Percentiles rank a stretch among this genome's conserved stretches.
Evolutionary conservation across 139 green algal genomes (phyloP).

Genomic region (Chlorella sp.): DNA sequence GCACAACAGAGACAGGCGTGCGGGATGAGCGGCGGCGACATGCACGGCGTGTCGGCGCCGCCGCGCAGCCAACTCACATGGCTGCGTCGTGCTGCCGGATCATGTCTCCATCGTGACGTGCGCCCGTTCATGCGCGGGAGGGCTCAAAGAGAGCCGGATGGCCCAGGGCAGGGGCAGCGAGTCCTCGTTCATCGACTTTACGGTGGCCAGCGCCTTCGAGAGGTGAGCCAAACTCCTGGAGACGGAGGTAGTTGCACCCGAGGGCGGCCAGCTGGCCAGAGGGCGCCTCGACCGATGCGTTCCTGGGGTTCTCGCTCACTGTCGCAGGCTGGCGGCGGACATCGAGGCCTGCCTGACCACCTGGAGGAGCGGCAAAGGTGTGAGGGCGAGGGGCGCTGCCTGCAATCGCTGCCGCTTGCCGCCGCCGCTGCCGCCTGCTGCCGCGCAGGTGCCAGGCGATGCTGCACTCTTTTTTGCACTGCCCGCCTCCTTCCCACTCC

Average conservation of each 20-base stretch:
- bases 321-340: conserved; percentile 42
- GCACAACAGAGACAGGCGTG: no score
- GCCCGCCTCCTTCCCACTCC: conserved; percentile 6
- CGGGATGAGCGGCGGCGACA: no score
- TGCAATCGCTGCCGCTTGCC: conserved; percentile 24
- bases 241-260: not conserved
- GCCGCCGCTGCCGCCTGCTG: not conserved
- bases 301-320: not conserved
- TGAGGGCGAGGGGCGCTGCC: conserved; percentile 32
- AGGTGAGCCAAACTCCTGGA: conserved; percentile 52
- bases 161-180: not conserved
- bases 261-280: not conserved
- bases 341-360: conserved; percentile 36
- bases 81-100: no score
- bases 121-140: no score
- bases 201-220: conserved; percentile 61
- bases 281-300: not conserved
- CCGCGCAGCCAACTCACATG: no score
- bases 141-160: no score
- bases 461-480: not conserved
- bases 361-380: not conserved
- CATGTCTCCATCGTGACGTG: no score
- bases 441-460: no score
- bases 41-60: no score
- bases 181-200: conserved; percentile 68